Percentiles rank a stretch among this genome's conserved stretches.
phyloP scores from a whole-genome alignment of 2,329 filamentous ascomycete species.

The Blastomyces silverae region DNA sequence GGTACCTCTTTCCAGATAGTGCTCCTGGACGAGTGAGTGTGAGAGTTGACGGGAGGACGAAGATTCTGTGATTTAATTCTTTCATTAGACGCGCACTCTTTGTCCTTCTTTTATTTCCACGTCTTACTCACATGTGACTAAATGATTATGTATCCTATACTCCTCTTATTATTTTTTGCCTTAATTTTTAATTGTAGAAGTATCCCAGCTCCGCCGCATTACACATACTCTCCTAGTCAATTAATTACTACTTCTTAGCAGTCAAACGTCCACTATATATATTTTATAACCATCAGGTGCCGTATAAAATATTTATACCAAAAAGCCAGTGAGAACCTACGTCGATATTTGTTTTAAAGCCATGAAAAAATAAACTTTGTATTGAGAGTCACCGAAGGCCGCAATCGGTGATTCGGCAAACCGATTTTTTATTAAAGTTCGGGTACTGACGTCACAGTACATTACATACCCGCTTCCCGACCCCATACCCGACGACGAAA shows the following conservation, averaged over 20 bases:
- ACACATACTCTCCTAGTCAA: not conserved
- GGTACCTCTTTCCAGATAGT: not conserved
- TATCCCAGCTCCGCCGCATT: not conserved
- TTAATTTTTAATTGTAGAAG: not conserved
- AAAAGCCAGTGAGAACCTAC: not conserved
- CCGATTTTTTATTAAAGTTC: slow-evolving; percentile 5
- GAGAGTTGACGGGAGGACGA: not conserved
- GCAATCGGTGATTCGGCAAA: not conserved
- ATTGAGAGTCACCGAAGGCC: not conserved
- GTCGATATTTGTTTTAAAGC: too few relatives aligned
- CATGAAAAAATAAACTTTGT: too few relatives aligned
- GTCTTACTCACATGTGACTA: not conserved
- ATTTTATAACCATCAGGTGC: not conserved
- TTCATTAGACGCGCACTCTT: not conserved
- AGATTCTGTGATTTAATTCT: not conserved
- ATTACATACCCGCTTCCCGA: not conserved
- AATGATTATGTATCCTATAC: not conserved
- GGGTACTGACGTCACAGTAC: slow-evolving; percentile 4
- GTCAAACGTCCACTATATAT: not conserved
- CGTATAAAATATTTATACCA: not conserved
- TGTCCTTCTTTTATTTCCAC: not conserved
- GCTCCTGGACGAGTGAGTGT: not conserved
- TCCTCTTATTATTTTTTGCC: not conserved
- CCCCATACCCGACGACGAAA: too few relatives aligned
- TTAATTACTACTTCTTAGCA: not conserved